Evolutionary conservation across 805 yeast species (phyloP).

Genomic region (Kuraishia capsulata): DNA sequence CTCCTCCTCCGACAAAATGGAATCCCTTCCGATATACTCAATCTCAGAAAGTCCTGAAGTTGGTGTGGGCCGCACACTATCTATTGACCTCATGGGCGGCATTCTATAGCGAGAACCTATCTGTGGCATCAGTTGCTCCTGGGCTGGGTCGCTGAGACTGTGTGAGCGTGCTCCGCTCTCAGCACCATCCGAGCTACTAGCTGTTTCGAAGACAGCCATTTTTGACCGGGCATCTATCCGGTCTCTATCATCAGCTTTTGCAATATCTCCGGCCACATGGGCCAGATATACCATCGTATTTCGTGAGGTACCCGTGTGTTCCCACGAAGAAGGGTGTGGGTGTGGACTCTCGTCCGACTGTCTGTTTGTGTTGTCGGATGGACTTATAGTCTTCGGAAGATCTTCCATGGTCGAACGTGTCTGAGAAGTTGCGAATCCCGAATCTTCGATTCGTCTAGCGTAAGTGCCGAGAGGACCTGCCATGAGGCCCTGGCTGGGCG

Average conservation of each 20-base stretch:
- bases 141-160: neutral
- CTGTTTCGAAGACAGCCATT: no score
- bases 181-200: neutral
- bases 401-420: no score
- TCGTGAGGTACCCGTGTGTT: slow-evolving; percentile 14
- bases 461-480: no score
- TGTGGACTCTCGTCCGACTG: neutral
- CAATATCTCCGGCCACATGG: slow-evolving; percentile 70
- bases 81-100: slow-evolving; percentile 33
- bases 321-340: neutral
- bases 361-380: neutral
- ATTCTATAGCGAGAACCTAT: slow-evolving; percentile 20
- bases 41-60: slow-evolving; percentile 43
- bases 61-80: slow-evolving; percentile 36
- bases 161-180: neutral
- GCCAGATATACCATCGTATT: slow-evolving; percentile 69
- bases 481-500: no score
- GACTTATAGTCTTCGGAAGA: no score
- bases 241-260: slow-evolving; percentile 59
- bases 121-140: neutral
- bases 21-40: slow-evolving; percentile 50
- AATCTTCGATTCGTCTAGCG: no score
- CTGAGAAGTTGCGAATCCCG: no score
- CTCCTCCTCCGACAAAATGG: slow-evolving; percentile 50
- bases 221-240: slow-evolving; percentile 46